A percentile compares a stretch with the other conserved stretches of the same genome.
phyloP scores from a whole-genome alignment of 179 eudicot genomes.

The Beta corolliflora region DNA sequence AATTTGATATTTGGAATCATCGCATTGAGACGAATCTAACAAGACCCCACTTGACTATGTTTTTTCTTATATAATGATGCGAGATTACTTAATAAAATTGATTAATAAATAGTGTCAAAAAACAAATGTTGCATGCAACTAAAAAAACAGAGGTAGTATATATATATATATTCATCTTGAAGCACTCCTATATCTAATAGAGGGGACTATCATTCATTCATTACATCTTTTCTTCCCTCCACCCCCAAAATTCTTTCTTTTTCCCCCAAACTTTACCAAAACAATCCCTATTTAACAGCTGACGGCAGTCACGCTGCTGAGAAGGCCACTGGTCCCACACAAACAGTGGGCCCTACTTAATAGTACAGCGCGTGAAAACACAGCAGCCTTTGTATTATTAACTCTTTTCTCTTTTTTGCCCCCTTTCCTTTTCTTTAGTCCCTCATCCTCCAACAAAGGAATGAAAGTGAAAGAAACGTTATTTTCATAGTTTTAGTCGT shows the following conservation, averaged over 20 bases:
- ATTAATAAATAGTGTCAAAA: too few relatives aligned
- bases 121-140: too few relatives aligned
- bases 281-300: background rate
- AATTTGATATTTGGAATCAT: too few relatives aligned
- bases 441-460: slow-evolving; percentile 10
- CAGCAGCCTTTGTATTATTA: background rate
- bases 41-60: too few relatives aligned
- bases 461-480: background rate
- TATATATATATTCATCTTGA: too few relatives aligned
- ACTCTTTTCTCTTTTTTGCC: background rate
- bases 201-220: background rate
- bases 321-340: background rate
- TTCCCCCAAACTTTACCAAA: too few relatives aligned
- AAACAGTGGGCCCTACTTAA: background rate
- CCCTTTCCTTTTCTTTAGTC: background rate
- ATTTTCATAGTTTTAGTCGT: background rate
- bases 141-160: too few relatives aligned
- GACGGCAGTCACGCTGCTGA: slow-evolving; percentile 18
- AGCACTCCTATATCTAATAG: too few relatives aligned
- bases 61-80: too few relatives aligned
- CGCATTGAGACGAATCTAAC: too few relatives aligned
- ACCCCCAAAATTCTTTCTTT: background rate
- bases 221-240: background rate
- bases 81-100: too few relatives aligned
- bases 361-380: slow-evolving; percentile 11